phyloP scores from a whole-genome alignment of 495 filamentous ascomycete genomes.

The Symbiotaphrina buchneri region DNA sequence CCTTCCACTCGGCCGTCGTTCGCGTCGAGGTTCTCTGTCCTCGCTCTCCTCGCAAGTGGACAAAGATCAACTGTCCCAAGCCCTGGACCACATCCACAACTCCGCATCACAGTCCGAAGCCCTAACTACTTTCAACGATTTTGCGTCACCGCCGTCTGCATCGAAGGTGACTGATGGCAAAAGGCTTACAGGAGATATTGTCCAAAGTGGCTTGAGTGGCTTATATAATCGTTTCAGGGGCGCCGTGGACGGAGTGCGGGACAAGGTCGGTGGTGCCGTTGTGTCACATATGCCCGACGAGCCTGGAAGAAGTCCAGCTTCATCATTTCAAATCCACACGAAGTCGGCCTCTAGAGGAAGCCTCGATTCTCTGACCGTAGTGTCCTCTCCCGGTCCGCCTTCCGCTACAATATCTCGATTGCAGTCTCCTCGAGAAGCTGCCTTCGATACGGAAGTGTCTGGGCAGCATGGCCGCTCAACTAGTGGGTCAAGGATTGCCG shows the following conservation, averaged over 20 bases:
- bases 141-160: slow-evolving; percentile 35
- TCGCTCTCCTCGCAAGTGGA: slow-evolving; percentile 41
- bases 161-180: slow-evolving; percentile 37
- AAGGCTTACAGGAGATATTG: slow-evolving; percentile 41
- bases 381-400: too few species aligned
- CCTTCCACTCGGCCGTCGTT: slow-evolving; percentile 12
- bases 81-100: slow-evolving; percentile 68
- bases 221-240: slow-evolving; percentile 64
- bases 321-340: too few species aligned
- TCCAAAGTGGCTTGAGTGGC: slow-evolving; percentile 65
- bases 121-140: slow-evolving; percentile 78
- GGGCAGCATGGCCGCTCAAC: too few species aligned
- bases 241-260: slow-evolving; percentile 48
- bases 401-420: too few species aligned
- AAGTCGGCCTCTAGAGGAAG: too few species aligned
- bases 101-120: slow-evolving; percentile 56
- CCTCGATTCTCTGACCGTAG: too few species aligned
- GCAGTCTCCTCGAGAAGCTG: too few species aligned
- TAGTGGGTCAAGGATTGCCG: too few species aligned
- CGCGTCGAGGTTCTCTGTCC: slow-evolving; percentile 37
- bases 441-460: too few species aligned
- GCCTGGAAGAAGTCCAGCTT: too few species aligned
- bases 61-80: slow-evolving; percentile 44
- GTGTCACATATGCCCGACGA: too few species aligned
- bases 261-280: slow-evolving; percentile 18